A percentile compares a stretch with the other conserved stretches of the same genome.
phyloP scores from a whole-genome alignment of 176 grass and related monocot species.

The Poa pratensis region DNA sequence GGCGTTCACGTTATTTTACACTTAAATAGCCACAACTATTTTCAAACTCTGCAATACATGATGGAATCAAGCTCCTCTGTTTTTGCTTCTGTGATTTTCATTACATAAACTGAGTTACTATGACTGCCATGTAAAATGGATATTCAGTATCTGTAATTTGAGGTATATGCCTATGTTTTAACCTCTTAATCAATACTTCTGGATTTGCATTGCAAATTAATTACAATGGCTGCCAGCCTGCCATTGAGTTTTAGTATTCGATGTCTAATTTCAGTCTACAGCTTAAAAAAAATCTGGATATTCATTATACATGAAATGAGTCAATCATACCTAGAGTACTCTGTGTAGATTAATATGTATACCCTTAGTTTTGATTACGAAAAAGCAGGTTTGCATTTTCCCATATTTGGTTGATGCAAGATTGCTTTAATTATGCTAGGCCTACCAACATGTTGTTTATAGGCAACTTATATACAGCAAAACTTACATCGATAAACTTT shows the following conservation, averaged over 20 bases:
- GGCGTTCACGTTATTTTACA: neutral
- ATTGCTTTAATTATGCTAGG: neutral
- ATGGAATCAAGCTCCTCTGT: neutral
- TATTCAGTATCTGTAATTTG: neutral
- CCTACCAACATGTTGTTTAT: neutral
- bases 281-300: neutral
- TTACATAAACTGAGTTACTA: conserved; percentile 7
- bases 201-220: conserved; percentile 6
- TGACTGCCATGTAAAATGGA: neutral
- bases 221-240: neutral
- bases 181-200: neutral
- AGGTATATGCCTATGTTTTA: neutral
- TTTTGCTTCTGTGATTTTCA: neutral
- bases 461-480: conserved; percentile 1
- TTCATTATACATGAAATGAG: conserved; percentile 3
- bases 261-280: neutral
- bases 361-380: neutral
- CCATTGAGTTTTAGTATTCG: neutral
- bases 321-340: conserved; percentile 4
- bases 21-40: conserved; percentile 6
- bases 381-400: neutral
- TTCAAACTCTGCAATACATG: neutral
- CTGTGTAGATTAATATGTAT: neutral
- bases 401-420: conserved; percentile 4
- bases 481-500: neutral